Evolutionary conservation across 116 monocot species (phyloP), one percentile per base, ranked within the genome.

Genomic region (Dioscorea cayenensis): DNA sequence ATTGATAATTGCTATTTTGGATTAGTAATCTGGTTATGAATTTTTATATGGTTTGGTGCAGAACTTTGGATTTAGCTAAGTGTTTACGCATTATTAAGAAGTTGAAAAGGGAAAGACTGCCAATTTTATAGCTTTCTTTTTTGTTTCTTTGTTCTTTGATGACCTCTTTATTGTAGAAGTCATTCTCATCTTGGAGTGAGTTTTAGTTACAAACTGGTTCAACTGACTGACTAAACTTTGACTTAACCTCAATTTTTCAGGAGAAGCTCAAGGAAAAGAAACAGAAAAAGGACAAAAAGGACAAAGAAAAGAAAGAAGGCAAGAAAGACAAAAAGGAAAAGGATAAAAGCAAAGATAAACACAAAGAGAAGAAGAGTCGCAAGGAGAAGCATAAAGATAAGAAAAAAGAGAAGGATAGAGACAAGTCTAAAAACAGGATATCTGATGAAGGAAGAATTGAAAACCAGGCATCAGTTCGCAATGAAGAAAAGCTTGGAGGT

Each of bases 231-330:
- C 51, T 51, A 51, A 51, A 11, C 55, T 55, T 55, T 5, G 2
- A 55, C 5, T 55, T 5, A 16, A 55, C n/a, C 16, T 0, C n/a
- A 43, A 43, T 55, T 55, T 65, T 75, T 74, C 83, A 83, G 83
- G 83, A 83, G 74, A 84, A 88, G 74, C 81, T 65, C 64, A 82
- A 79, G 67, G 88, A 84, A 67, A 88, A 82, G 66, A 83, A 83
- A 35, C 80, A 83, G 66, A 75, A 77, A 51, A 83, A 87, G 58
- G 76, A 84, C 22, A 79, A 85, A 61, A 78, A 64, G 63, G 71
- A 85, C 6, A 82, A 74, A 72, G 77, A 83, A 29, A 80, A 71
- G 28, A 76, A 71, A 73, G 77, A 84, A 74, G 76, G 76, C 21
- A 76, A 81, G 69, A 76, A 88, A 25, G 65, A 66, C 70, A 66